These are phyloP conservation scores for Daphne laureola DNA, from an alignment of 441 rosid species.

Conservation along the genomic window DNA sequence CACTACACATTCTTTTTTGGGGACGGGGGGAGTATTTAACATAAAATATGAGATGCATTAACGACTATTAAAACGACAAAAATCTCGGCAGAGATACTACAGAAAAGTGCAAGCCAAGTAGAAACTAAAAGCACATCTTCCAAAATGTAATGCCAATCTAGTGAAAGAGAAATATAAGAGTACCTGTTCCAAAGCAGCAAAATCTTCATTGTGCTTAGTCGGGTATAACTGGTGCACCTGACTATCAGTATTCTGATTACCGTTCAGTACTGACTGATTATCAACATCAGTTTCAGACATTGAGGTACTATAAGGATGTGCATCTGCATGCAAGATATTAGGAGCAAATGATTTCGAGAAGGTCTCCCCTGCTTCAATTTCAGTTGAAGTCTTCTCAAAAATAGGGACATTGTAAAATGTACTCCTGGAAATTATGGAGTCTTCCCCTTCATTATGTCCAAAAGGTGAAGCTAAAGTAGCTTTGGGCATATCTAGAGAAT, in stretches of 20 bases:
- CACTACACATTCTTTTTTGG: too few species aligned
- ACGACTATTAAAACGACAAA: too few species aligned
- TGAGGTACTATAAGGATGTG: conserved; percentile 21
- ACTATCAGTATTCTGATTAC: conserved; percentile 24
- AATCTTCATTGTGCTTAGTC: conserved; percentile 72
- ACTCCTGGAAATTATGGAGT: conserved; percentile 24
- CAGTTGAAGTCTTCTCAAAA: conserved; percentile 25
- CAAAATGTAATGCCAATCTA: neutral
- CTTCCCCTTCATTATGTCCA: conserved; percentile 32
- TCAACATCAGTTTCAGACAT: conserved; percentile 31
- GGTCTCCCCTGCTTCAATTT: conserved; percentile 28
- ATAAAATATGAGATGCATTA: too few species aligned
- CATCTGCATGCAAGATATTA: conserved; percentile 25
- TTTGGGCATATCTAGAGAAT: conserved; percentile 61
- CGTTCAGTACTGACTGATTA: conserved; percentile 17
- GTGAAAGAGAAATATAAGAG: neutral
- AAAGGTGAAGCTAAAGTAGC: conserved; percentile 34
- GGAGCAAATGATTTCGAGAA: conserved; percentile 22
- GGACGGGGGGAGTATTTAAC: too few species aligned
- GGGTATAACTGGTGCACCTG: conserved; percentile 37
- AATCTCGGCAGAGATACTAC: too few species aligned
- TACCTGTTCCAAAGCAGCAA: conserved; percentile 93
- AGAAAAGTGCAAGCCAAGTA: too few species aligned
- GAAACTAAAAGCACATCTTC: too few species aligned
- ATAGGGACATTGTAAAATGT: conserved; percentile 30